Percentiles rank a stretch among this genome's conserved stretches.
These are phyloP conservation scores for Pleurotus citrinopileatus DNA, from an alignment of 768 basidiomycete species.

Conservation along the genomic window DNA sequence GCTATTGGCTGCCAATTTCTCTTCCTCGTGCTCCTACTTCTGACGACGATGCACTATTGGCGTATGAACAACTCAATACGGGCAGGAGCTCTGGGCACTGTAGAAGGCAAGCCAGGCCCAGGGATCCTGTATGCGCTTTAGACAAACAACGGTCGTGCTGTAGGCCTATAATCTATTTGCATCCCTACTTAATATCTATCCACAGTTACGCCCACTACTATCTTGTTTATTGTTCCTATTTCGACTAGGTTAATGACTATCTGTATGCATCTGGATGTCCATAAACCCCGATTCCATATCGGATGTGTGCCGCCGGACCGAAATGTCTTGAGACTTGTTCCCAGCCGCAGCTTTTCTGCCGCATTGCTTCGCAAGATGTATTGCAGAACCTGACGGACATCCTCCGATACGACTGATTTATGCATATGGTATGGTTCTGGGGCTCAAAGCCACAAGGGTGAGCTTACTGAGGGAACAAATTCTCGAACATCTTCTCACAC, in stretches of 20 bases:
- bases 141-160: neutral
- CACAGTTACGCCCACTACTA: neutral
- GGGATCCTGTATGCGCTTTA: slow-evolving; percentile 40
- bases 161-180: neutral
- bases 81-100: slow-evolving; percentile 20
- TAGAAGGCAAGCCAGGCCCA: slow-evolving; percentile 32
- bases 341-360: neutral
- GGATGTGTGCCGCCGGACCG: slow-evolving; percentile 1
- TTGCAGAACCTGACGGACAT: neutral
- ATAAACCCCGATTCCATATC: neutral
- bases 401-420: neutral
- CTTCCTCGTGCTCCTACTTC: slow-evolving; percentile 35
- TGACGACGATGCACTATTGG: slow-evolving; percentile 36
- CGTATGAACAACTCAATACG: slow-evolving; percentile 29
- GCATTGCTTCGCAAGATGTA: neutral
- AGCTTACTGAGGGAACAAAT: neutral
- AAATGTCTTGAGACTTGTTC: too few relatives aligned
- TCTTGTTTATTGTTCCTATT: neutral
- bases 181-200: neutral
- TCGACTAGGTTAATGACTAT: neutral
- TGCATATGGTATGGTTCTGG: neutral
- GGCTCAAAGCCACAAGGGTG: neutral
- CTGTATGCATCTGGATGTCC: too few relatives aligned
- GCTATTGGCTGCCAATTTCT: slow-evolving; percentile 42
- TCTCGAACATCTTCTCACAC: slow-evolving; percentile 3